Percentiles rank a stretch among this genome's conserved stretches.
These are phyloP conservation scores for Paecilomyces variotii DNA, from an alignment of 2,329 filamentous ascomycete genomes.

Conservation along the genomic window DNA sequence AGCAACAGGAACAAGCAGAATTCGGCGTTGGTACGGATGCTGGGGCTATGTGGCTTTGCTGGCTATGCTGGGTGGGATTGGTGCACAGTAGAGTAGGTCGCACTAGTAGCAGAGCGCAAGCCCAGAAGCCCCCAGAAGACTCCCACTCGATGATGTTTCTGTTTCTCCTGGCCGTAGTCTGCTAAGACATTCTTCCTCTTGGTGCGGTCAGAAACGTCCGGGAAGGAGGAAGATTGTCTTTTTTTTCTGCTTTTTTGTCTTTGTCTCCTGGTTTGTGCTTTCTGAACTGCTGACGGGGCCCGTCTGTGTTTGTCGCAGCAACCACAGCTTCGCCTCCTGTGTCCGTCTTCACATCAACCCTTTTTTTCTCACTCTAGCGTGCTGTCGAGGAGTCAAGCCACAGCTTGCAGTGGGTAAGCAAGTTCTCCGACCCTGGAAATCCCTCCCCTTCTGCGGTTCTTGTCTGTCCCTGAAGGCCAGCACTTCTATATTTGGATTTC, in stretches of 20 bases:
- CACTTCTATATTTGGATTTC: not conserved
- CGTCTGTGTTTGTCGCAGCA: not conserved
- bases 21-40: not conserved
- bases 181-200: not conserved
- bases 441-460: not conserved
- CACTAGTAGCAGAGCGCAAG: not conserved
- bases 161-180: not conserved
- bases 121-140: not conserved
- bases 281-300: not conserved
- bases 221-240: not conserved
- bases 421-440: not conserved
- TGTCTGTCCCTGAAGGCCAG: not conserved
- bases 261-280: not conserved
- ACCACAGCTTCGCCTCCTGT: not conserved
- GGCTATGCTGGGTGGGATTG: not conserved
- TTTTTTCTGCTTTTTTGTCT: not conserved
- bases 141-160: not conserved
- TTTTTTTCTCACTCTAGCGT: not conserved
- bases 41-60: not conserved
- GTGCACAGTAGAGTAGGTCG: not conserved
- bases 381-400: not conserved
- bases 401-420: not conserved
- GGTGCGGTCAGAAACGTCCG: not conserved
- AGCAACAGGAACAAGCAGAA: not conserved
- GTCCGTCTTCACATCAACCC: not conserved